These are phyloP conservation scores for Cadophora gregata DNA, from an alignment of 2,329 filamentous ascomycete species.

Conservation along the genomic window DNA sequence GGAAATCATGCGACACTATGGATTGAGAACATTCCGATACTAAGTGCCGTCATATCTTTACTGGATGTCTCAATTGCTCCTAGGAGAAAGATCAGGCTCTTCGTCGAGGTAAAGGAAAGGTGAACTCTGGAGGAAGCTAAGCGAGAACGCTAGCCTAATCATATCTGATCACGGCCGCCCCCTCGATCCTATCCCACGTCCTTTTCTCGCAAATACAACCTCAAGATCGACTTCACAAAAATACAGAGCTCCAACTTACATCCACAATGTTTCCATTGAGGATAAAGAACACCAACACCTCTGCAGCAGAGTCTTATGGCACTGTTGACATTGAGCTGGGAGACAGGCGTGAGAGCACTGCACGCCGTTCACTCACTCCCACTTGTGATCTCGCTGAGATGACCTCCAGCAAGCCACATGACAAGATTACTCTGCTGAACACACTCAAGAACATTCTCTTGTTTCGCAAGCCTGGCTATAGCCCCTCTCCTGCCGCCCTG, in stretches of 20 bases:
- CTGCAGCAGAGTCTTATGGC: background rate
- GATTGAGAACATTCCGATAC: background rate
- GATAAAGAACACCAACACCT: background rate
- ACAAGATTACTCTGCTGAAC: slow-evolving; percentile 13
- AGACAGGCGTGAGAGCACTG: background rate
- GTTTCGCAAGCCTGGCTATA: slow-evolving; percentile 13
- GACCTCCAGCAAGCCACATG: background rate
- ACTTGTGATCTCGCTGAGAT: background rate
- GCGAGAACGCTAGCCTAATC: slow-evolving; percentile 5
- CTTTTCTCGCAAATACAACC: background rate
- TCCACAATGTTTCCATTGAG: slow-evolving; percentile 5
- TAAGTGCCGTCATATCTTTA: background rate
- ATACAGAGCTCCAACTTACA: background rate
- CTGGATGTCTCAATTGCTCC: background rate
- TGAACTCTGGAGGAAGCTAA: background rate
- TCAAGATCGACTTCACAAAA: slow-evolving; percentile 1
- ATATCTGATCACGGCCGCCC: background rate
- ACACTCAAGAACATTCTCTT: slow-evolving; percentile 14
- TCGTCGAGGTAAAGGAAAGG: slow-evolving; percentile 1
- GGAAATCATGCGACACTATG: background rate
- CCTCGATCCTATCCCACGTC: background rate
- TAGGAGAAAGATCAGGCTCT: background rate
- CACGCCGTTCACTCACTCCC: background rate
- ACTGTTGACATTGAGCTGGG: background rate
- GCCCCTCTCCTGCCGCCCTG: slow-evolving; percentile 7